phyloP scores from a whole-genome alignment of 495 filamentous ascomycete genomes.

The Collariella sp. region DNA sequence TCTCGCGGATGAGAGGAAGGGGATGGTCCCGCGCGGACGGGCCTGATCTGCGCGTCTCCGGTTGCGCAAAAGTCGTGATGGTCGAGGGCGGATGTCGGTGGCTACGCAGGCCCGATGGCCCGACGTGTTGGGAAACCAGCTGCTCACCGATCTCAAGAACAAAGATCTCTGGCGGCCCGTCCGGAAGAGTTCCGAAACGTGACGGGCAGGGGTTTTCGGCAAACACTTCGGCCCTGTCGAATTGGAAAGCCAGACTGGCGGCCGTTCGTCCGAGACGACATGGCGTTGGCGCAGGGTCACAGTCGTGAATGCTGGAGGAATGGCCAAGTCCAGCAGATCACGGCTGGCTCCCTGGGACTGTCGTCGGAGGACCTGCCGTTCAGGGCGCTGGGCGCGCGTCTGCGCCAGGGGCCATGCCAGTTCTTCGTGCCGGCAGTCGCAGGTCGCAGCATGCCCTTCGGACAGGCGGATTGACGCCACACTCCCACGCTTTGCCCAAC shows the following conservation, averaged over 20 bases:
- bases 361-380: background rate
- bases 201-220: too few relatives aligned
- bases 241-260: background rate
- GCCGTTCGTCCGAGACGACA: background rate
- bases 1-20: background rate
- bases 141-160: too few relatives aligned
- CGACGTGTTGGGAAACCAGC: too few relatives aligned
- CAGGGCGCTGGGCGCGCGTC: constrained; percentile 4
- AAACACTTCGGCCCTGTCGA: too few relatives aligned
- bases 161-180: too few relatives aligned
- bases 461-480: background rate
- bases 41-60: background rate
- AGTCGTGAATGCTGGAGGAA: background rate
- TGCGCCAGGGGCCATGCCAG: background rate
- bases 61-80: too few relatives aligned
- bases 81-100: too few relatives aligned
- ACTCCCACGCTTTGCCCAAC: background rate
- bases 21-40: background rate
- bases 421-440: background rate
- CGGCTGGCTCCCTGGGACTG: background rate
- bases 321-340: background rate
- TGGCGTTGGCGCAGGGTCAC: background rate
- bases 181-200: too few relatives aligned
- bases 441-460: background rate
- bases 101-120: too few relatives aligned